Evolutionary conservation across 805 yeast genomes (phyloP).

Genomic region (Candida alai): DNA sequence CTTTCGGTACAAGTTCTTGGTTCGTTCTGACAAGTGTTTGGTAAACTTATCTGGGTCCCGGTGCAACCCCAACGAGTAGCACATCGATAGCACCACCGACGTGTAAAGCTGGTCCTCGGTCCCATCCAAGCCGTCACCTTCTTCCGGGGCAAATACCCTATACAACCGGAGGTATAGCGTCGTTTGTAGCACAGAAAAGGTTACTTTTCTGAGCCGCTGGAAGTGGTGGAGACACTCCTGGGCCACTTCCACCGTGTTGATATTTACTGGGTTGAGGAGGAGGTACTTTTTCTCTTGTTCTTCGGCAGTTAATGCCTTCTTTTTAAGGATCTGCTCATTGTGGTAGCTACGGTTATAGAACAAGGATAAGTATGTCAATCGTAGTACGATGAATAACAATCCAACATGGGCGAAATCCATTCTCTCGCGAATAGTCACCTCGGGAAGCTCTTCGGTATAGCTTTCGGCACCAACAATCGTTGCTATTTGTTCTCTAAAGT

Average conservation of each 20-base stretch:
- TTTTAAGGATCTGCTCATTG: conserved; percentile 23
- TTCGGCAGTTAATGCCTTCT: conserved; percentile 18
- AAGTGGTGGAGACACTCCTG: conserved; percentile 55
- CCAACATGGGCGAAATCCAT: conserved; percentile 40
- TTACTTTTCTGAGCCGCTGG: conserved; percentile 38
- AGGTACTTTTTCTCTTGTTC: conserved; percentile 34
- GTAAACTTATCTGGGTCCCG: conserved; percentile 35
- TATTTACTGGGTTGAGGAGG: conserved; percentile 44
- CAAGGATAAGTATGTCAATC: conserved; percentile 41
- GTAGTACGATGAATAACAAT: conserved; percentile 34
- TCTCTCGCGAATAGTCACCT: conserved; percentile 30
- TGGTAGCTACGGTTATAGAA: conserved; percentile 26
- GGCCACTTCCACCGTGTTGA: conserved; percentile 45
- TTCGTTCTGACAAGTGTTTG: conserved; percentile 13
- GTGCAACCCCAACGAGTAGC: conserved; percentile 35
- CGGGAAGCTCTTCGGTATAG: conserved; percentile 19
- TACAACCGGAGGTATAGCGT: conserved; percentile 26
- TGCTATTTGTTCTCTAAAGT: conserved; percentile 37
- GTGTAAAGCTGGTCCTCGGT: conserved; percentile 27
- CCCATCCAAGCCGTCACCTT: conserved; percentile 40
- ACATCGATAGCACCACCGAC: conserved; percentile 33
- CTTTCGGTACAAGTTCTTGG: conserved; percentile 22
- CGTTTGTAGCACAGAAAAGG: conserved; percentile 27
- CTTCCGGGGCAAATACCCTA: conserved; percentile 35
- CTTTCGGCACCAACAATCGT: conserved; percentile 39